Conservation (phyloP, 371 early-diverging fungal genomes). For the Smittium mucronatum region DNA sequence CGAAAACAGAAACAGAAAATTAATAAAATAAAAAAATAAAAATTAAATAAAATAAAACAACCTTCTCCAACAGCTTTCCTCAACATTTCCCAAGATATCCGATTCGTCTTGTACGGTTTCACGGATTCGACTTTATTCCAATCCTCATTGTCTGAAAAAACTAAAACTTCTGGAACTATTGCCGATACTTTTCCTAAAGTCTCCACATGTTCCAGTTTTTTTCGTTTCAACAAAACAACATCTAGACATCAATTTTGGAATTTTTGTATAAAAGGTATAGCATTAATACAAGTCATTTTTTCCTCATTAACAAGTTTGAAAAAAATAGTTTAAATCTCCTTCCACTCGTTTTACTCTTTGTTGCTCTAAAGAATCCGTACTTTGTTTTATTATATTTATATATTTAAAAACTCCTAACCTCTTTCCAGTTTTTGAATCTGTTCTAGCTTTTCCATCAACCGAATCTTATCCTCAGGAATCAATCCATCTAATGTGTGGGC, state of each 20-base stretch:
- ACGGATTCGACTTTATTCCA: not conserved
- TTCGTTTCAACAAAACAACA: not conserved
- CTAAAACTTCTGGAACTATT: not conserved
- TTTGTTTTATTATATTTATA: no score
- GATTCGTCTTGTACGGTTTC: constrained; percentile 7
- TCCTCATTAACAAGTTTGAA: no score
- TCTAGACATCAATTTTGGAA: not conserved
- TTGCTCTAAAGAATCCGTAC: no score
- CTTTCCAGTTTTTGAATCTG: not conserved
- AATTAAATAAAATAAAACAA: not conserved
- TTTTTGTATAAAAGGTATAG: not conserved
- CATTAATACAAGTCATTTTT: not conserved
- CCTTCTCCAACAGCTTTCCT: constrained; percentile 33
- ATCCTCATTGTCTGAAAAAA: not conserved
- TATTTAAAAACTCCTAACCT: not conserved
- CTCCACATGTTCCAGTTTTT: not conserved
- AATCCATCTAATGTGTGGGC: not conserved
- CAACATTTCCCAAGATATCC: constrained; percentile 32
- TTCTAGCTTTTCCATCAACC: not conserved
- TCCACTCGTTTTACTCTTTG: no score
- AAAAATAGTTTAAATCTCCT: no score
- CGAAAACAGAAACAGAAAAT: not conserved
- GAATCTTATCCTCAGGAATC: not conserved
- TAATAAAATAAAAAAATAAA: not conserved
- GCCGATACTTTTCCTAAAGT: not conserved